Evolutionary conservation across 1,284 basidiomycete genomes (phyloP), one percentile per base, ranked within the genome.

Genomic region (Schizophyllum commune): DNA sequence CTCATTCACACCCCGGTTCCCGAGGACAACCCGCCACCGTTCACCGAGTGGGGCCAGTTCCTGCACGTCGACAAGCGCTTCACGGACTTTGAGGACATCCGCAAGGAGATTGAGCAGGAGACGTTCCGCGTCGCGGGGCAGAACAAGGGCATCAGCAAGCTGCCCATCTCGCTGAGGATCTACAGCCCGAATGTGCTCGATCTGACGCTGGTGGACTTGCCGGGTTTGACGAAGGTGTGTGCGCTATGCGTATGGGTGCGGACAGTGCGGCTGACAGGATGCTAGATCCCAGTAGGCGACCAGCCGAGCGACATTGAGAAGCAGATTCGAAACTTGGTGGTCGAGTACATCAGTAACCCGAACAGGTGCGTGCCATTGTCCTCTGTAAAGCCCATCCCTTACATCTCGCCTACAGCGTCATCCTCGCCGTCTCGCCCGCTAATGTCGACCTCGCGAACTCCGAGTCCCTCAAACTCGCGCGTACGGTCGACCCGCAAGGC

Each of bases 361-460:
- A 99, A 98, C 74, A 92, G 93, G 94, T 94, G 64, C 64, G 83
- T 69, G 13, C 54, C 52, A 59, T n/a, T n/a, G n/a, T n/a, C n/a
- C n/a, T n/a, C n/a, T n/a, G n/a, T n/a, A n/a, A n/a, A n/a, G n/a
- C n/a, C n/a, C n/a, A n/a, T n/a, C n/a, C n/a, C n/a, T n/a, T n/a
- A n/a, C n/a, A n/a, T n/a, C n/a, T n/a, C n/a, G n/a, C n/a, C n/a
- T n/a, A n/a, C n/a, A 94, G 94, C 67, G 95, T 99, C 66, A 96
- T 99, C 67, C 88, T 99, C 58, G 91, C 96, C 27, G 94, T 99
- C 19, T 98, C 96, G 11, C 88, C 94, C 2, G 96, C 96, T 54
- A 99, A 99, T 71, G 96, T 98, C 62, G 96, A 99, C 75, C 86
- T 99, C 60, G 96, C 96, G 70, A 99, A 99, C 76, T 98, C 96